Evolutionary conservation across 257 asterid genomes (phyloP).

Genomic region (Leonotis leonurus): DNA sequence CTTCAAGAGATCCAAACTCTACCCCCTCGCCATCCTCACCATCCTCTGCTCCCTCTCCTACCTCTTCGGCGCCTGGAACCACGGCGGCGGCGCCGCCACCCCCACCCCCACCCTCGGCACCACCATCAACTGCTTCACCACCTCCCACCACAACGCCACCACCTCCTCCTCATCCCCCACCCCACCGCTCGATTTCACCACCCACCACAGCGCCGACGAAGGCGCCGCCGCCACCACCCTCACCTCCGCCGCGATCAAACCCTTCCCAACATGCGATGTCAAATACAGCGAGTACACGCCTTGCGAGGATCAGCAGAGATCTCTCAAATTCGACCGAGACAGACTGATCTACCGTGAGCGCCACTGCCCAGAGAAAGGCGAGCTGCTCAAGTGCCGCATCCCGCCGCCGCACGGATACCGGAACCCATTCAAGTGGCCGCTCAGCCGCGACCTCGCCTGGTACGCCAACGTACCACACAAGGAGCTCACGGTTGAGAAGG

Average conservation of each 20-base stretch:
- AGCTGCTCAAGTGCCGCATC: constrained; percentile 53
- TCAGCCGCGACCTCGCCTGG: constrained; percentile 79
- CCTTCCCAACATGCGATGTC: constrained; percentile 45
- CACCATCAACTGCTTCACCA: constrained; percentile 17
- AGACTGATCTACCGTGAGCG: constrained; percentile 64
- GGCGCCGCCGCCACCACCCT: constrained; percentile 10
- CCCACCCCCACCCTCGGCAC: constrained; percentile 7
- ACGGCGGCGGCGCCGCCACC: constrained; percentile 25
- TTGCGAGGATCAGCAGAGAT: constrained; percentile 64
- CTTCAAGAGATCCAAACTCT: constrained; percentile 36
- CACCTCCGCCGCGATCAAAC: constrained; percentile 1
- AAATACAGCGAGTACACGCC: constrained; percentile 75
- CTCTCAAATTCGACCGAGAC: constrained; percentile 46
- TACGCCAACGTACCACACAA: constrained; percentile 85
- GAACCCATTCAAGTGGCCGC: constrained; percentile 76
- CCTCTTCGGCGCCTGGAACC: constrained; percentile 56
- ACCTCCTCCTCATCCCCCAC: constrained; percentile 24
- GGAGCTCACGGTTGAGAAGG: constrained; percentile 86
- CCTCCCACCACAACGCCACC: constrained; percentile 12
- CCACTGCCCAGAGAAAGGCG: constrained; percentile 63
- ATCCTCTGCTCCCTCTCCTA: constrained; percentile 63
- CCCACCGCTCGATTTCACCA: constrained; percentile 39
- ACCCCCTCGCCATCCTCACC: constrained; percentile 25
- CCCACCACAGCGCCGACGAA: constrained; percentile 44
- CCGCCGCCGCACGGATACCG: constrained; percentile 80